phyloP scores from a whole-genome alignment of 495 filamentous ascomycete species.

The Penicillium egyptiacum region DNA sequence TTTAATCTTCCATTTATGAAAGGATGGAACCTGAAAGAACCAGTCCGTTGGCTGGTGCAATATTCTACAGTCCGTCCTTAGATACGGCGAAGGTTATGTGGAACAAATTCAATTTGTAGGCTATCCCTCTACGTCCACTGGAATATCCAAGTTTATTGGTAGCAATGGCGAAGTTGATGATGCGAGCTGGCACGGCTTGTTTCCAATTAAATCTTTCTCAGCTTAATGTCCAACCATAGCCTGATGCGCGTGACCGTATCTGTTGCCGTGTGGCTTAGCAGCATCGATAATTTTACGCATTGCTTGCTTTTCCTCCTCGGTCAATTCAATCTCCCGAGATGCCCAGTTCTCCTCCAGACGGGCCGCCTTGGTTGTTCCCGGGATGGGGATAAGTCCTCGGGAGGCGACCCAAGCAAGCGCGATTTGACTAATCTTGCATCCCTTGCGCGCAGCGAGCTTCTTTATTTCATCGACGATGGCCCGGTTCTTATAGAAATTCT shows the following conservation, averaged over 20 bases:
- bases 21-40: background rate
- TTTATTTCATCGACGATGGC: conserved; percentile 48
- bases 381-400: conserved; percentile 49
- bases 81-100: background rate
- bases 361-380: conserved; percentile 47
- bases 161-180: background rate
- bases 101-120: background rate
- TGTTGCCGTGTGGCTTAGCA: conserved; percentile 40
- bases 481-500: conserved; percentile 51
- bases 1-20: background rate
- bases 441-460: conserved; percentile 40
- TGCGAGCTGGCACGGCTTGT: no score
- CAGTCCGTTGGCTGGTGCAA: background rate
- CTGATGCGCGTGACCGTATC: conserved; percentile 34
- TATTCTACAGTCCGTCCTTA: background rate
- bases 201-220: background rate
- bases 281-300: conserved; percentile 43
- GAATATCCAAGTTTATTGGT: background rate
- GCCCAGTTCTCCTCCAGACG: conserved; percentile 46
- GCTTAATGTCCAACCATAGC: conserved; percentile 42
- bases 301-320: conserved; percentile 35
- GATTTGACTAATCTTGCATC: conserved; percentile 41
- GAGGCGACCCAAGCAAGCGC: conserved; percentile 49
- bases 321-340: conserved; percentile 39
- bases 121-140: background rate